phyloP scores from a whole-genome alignment of 805 yeast genomes.

The Cyberlindnera lachancei region DNA sequence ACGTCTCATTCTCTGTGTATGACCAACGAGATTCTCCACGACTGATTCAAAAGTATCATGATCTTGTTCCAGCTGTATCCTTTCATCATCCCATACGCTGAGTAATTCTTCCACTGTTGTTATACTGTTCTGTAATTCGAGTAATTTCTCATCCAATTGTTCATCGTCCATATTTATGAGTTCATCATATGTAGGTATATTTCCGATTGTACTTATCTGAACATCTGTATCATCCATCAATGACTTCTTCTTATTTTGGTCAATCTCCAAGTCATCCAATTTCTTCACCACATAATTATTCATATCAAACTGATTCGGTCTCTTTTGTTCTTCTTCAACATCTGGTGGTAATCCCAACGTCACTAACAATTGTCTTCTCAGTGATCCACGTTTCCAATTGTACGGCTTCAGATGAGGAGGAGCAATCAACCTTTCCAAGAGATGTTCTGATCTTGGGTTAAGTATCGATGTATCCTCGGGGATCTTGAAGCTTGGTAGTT shows the following conservation, averaged over 20 bases:
- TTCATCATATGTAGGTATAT: constrained; percentile 10
- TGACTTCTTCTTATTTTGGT: constrained; percentile 25
- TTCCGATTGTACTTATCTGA: constrained; percentile 13
- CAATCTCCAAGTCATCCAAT: constrained; percentile 26
- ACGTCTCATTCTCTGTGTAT: constrained; percentile 73
- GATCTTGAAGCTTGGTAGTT: constrained; percentile 2
- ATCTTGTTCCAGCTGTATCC: constrained; percentile 47
- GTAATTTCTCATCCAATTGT: constrained; percentile 32
- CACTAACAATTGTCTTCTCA: constrained; percentile 55
- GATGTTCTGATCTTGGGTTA: constrained; percentile 29
- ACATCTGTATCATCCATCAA: constrained; percentile 17
- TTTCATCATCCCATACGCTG: constrained; percentile 45
- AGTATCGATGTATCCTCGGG: constrained; percentile 13
- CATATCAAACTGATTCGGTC: constrained; percentile 18
- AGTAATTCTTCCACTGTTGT: constrained; percentile 31
- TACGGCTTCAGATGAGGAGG: constrained; percentile 46
- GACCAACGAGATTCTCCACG: constrained; percentile 84
- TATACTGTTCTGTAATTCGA: constrained; percentile 27
- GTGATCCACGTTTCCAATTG: constrained; percentile 62
- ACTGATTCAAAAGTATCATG: constrained; percentile 77
- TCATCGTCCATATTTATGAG: constrained; percentile 23
- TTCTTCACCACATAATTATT: constrained; percentile 13
- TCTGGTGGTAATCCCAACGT: constrained; percentile 70
- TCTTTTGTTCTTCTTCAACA: constrained; percentile 40
- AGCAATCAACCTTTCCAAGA: constrained; percentile 41